A percentile compares a stretch with the other conserved stretches of the same genome.
Evolutionary conservation across 257 asterid species (phyloP).

Genomic region (Scutellaria galericulata): DNA sequence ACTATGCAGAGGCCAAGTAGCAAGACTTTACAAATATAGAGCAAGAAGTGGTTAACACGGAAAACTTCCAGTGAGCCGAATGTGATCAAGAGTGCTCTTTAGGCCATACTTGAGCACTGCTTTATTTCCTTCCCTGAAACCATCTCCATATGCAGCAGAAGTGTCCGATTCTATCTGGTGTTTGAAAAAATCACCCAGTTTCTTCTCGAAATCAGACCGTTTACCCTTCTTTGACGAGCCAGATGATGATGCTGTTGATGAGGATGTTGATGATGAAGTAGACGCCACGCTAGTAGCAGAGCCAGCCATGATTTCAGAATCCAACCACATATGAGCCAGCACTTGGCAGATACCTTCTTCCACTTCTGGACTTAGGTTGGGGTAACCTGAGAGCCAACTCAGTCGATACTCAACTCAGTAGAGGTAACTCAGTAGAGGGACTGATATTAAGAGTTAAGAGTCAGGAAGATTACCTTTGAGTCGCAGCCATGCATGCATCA

Average conservation of each 20-base stretch:
- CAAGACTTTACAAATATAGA: slow-evolving; percentile 33
- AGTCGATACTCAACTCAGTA: slow-evolving; percentile 7
- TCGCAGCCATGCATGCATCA: slow-evolving; percentile 99
- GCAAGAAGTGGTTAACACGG: slow-evolving; percentile 50
- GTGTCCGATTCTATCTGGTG: slow-evolving; percentile 98
- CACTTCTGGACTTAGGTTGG: slow-evolving; percentile 77
- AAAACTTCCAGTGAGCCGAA: slow-evolving; percentile 78
- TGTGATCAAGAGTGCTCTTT: slow-evolving; percentile 89
- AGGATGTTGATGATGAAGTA: slow-evolving; percentile 55
- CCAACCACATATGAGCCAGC: slow-evolving; percentile 97
- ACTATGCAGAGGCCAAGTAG: slow-evolving; percentile 24
- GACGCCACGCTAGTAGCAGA: slow-evolving; percentile 64
- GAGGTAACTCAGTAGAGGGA: not conserved
- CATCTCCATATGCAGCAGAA: slow-evolving; percentile 93
- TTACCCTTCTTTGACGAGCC: slow-evolving; percentile 87
- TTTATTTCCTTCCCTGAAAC: slow-evolving; percentile 83
- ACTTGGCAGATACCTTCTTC: slow-evolving; percentile 99
- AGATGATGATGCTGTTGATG: slow-evolving; percentile 37
- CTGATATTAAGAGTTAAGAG: not conserved
- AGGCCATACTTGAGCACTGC: slow-evolving; percentile 88
- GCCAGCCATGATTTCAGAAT: slow-evolving; percentile 85
- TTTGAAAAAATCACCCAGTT: slow-evolving; percentile 84
- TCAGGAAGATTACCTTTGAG: slow-evolving; percentile 61
- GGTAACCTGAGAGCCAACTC: slow-evolving; percentile 63
- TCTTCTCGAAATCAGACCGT: slow-evolving; percentile 87